Base-by-base conservation (phyloP, 768 basidiomycete genomes). In the Rhizopogon vesiculosus region DNA sequence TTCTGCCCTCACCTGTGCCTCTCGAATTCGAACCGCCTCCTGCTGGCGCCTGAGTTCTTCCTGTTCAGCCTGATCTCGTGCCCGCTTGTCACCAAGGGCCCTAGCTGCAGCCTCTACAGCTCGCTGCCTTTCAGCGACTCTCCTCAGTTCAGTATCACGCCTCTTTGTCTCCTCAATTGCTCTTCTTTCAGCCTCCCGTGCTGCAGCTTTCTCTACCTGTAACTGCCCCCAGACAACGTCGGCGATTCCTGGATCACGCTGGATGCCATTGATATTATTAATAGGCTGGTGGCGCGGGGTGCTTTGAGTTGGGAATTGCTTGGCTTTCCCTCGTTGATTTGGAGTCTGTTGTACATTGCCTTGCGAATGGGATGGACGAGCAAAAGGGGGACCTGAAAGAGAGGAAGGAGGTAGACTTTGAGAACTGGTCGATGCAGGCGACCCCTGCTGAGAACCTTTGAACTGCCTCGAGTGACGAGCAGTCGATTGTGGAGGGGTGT, bases 191-290 rank as follows among this genome's bases (percentile, higher is more conserved):
- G 43, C 54, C 42, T 66, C 63, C 19, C 61, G 62, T 19, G 58
- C 68, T 4, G 63, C 70, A 0, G 61, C 66, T 43, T 66, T 69
- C 51, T 66, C 70, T 6, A 68, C 70, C 45, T 82, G 76, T 0
- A 86, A 67, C 57, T 80, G 71, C 9, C 59, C 28, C 86, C 86
- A 86, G 10, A 76, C 64, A 1, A 62, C 63, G 62, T 87, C 81
- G 0, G 75, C 61, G 5, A 86, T 81, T 0, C 79, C 85, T 18
- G 72, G 45, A 64, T 86, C 85, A 22, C 81, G 75, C 22, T 51
- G 60, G 0, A 18, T 60, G 51, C 51, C 4, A 29, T 54, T 22
- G 18, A 12, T 25, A 42, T 12, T n/a, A 19, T 50, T 31, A 31
- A 57, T 33, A 29, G 18, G 39, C 51, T 10, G 46, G 22, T 12